phyloP scores from a whole-genome alignment of 2,329 filamentous ascomycete species.

The Harringtonia aguacate region DNA sequence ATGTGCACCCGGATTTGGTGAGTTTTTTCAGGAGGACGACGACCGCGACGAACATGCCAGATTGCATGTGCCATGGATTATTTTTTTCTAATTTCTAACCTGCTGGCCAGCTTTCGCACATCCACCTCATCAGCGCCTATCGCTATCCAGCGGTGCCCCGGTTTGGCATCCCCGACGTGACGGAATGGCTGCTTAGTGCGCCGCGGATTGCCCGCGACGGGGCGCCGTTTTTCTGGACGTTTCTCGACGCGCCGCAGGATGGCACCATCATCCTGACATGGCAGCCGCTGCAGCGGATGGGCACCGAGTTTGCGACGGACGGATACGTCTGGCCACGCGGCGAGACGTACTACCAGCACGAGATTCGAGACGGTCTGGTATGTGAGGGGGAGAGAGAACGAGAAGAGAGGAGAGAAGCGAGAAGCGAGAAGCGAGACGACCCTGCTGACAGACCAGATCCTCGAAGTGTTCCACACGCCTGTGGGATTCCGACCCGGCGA shows the following conservation, averaged over 20 bases:
- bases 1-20: constrained; percentile 22
- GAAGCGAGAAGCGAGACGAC: background rate
- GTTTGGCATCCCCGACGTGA: constrained; percentile 65
- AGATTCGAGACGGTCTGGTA: constrained; percentile 52
- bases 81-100: background rate
- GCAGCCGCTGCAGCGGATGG: constrained; percentile 67
- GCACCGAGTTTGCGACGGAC: constrained; percentile 74
- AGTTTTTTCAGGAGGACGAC: constrained; percentile 7
- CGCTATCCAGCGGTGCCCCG: constrained; percentile 65
- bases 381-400: constrained; percentile 12
- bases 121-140: constrained; percentile 79
- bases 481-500: constrained; percentile 68
- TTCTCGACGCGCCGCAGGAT: constrained; percentile 71
- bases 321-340: constrained; percentile 84
- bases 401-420: background rate
- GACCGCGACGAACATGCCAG: no score
- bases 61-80: no score
- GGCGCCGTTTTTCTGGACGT: constrained; percentile 87
- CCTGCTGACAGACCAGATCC: constrained; percentile 43
- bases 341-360: constrained; percentile 67
- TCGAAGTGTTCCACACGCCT: constrained; percentile 83
- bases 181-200: constrained; percentile 73
- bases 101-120: constrained; percentile 60
- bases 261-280: constrained; percentile 78
- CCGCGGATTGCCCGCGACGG: constrained; percentile 77